Percentiles rank a stretch among this genome's conserved stretches.
phyloP scores from a whole-genome alignment of 768 basidiomycete genomes.

The Rhodotorula kratochvilovae region DNA sequence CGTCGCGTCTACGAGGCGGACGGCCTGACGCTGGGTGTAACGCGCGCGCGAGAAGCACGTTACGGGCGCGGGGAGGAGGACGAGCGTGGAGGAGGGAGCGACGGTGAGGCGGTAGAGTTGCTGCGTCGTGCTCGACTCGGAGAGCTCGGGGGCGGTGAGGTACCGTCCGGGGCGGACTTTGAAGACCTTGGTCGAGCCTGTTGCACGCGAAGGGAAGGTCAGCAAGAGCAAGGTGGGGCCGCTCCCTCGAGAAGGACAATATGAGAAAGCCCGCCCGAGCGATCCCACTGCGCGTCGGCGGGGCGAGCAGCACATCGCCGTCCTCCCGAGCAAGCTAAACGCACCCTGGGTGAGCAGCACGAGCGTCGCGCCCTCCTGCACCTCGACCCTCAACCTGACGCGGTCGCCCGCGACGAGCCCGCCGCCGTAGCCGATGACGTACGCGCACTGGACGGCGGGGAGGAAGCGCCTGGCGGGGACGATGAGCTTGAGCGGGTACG shows the following conservation, averaged over 20 bases:
- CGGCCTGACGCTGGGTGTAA: slow-evolving; percentile 78
- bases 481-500: slow-evolving; percentile 41
- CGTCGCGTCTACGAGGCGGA: slow-evolving; percentile 57
- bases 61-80: slow-evolving; percentile 86
- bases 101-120: slow-evolving; percentile 64
- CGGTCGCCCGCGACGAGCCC: slow-evolving; percentile 83
- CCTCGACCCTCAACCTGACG: slow-evolving; percentile 60
- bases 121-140: slow-evolving; percentile 50
- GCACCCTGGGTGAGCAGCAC: slow-evolving; percentile 76
- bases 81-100: slow-evolving; percentile 56
- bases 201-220: neutral
- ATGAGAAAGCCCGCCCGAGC: too few relatives aligned
- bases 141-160: slow-evolving; percentile 35
- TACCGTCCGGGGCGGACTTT: slow-evolving; percentile 66
- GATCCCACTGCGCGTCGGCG: too few relatives aligned
- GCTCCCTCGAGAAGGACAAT: too few relatives aligned
- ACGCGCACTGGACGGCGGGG: slow-evolving; percentile 46
- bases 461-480: slow-evolving; percentile 15
- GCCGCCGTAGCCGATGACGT: slow-evolving; percentile 82
- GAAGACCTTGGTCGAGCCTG: slow-evolving; percentile 93
- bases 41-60: slow-evolving; percentile 81
- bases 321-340: too few relatives aligned
- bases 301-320: too few relatives aligned
- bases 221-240: neutral
- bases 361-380: slow-evolving; percentile 59